Evolutionary conservation across 768 basidiomycete genomes (phyloP).

Genomic region (Phylloporus scabripes): DNA sequence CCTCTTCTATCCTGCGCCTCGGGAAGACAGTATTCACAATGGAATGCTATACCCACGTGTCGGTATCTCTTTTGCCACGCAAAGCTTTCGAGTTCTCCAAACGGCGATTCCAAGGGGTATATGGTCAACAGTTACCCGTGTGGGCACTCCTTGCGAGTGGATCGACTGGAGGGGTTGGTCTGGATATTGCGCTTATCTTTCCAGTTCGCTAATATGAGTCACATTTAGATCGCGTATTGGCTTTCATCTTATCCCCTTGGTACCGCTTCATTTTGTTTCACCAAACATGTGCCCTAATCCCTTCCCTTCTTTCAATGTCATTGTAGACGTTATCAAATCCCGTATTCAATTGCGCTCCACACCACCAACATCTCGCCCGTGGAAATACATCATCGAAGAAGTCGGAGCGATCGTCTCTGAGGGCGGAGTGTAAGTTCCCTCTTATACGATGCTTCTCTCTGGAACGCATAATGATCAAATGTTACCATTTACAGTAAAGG

Average conservation of each 20-base stretch:
- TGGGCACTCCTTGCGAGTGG: conserved; percentile 85
- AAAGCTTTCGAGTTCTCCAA: conserved; percentile 87
- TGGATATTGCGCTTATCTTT: not conserved
- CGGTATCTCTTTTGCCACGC: too few species aligned
- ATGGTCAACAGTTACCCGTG: conserved; percentile 67
- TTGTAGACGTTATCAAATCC: conserved; percentile 83
- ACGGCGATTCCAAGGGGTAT: conserved; percentile 58
- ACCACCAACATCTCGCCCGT: conserved; percentile 69
- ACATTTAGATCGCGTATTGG: conserved; percentile 53
- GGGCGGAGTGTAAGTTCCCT: conserved; percentile 58
- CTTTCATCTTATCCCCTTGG: conserved; percentile 87
- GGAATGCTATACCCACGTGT: not conserved
- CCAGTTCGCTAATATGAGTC: not conserved
- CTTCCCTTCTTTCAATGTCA: not conserved
- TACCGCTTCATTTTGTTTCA: conserved; percentile 21
- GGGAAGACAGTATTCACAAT: not conserved
- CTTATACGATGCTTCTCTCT: not conserved
- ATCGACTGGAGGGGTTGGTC: conserved; percentile 72
- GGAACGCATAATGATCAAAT: not conserved
- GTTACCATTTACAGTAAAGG: conserved; percentile 36
- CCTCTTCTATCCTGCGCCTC: not conserved
- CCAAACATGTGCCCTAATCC: not conserved
- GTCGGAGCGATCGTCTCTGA: conserved; percentile 61
- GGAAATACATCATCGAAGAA: conserved; percentile 72
- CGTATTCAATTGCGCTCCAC: conserved; percentile 73